Percentiles rank a stretch among this genome's conserved stretches.
phyloP scores from a whole-genome alignment of 441 rosid genomes.

The Biscutella laevigata region DNA sequence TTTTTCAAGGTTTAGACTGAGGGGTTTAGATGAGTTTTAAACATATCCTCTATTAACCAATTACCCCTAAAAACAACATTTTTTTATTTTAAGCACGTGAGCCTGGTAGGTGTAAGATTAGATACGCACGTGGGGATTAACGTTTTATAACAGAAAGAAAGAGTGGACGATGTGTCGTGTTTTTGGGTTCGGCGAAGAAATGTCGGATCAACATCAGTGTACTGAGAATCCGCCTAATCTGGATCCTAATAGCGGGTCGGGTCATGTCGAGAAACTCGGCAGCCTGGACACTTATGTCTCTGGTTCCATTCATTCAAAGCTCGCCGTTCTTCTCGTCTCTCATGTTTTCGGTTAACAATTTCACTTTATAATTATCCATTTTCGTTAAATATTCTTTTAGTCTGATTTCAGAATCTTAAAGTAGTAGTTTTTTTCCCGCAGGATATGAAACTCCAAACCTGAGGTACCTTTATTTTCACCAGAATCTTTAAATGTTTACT shows the following conservation, averaged over 20 bases:
- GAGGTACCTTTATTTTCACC: slow-evolving; percentile 27
- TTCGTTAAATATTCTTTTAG: neutral
- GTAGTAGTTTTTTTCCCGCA: slow-evolving; percentile 21
- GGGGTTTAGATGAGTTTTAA: too few species aligned
- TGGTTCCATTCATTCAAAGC: slow-evolving; percentile 39
- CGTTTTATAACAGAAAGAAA: neutral
- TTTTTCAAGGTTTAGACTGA: too few species aligned
- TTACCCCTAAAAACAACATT: too few species aligned
- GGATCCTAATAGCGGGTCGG: slow-evolving; percentile 39
- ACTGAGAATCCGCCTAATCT: slow-evolving; percentile 50
- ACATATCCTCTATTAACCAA: too few species aligned
- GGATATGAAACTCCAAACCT: slow-evolving; percentile 68
- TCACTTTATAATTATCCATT: neutral
- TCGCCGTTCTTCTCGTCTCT: slow-evolving; percentile 41
- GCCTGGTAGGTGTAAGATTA: too few species aligned
- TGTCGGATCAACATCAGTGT: slow-evolving; percentile 51
- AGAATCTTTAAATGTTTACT: neutral
- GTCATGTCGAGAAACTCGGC: slow-evolving; percentile 43
- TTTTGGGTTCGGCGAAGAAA: slow-evolving; percentile 3
- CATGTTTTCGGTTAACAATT: slow-evolving; percentile 41
- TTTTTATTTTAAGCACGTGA: too few species aligned
- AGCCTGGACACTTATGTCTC: slow-evolving; percentile 43
- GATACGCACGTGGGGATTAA: too few species aligned
- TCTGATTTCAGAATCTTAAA: slow-evolving; percentile 2
- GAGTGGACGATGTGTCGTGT: neutral